Conservation (phyloP, 768 basidiomycete genomes). For the Tylopilus sp. region DNA sequence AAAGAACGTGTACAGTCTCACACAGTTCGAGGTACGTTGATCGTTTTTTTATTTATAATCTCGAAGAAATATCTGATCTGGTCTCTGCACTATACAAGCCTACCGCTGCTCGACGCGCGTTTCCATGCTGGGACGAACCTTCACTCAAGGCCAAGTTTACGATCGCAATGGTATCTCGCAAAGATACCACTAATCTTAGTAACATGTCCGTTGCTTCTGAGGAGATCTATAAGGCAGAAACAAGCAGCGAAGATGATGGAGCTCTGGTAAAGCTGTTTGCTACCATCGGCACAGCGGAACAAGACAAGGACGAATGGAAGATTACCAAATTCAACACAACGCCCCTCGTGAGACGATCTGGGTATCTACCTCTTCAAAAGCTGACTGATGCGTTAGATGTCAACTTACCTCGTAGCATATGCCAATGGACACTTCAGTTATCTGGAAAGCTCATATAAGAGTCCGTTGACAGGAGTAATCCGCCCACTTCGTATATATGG, state of each 20-base stretch:
- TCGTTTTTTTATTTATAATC: background rate
- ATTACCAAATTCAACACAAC: constrained; percentile 78
- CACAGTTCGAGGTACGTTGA: constrained; percentile 76
- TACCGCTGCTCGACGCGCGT: constrained; percentile 77
- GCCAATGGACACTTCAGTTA: constrained; percentile 78
- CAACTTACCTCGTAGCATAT: constrained; percentile 84
- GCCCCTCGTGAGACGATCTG: constrained; percentile 49
- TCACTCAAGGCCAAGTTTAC: constrained; percentile 80
- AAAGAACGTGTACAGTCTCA: constrained; percentile 69
- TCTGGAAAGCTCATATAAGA: constrained; percentile 71
- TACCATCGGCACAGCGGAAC: constrained; percentile 35
- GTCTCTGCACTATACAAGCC: constrained; percentile 44
- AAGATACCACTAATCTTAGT: constrained; percentile 70
- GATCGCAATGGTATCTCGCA: constrained; percentile 76
- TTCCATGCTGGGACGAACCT: constrained; percentile 95
- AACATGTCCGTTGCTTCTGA: constrained; percentile 84
- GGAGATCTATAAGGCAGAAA: constrained; percentile 38
- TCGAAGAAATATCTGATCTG: background rate
- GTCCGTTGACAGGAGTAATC: constrained; percentile 75
- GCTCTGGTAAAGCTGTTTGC: constrained; percentile 43
- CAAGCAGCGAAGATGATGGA: constrained; percentile 27
- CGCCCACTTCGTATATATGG: constrained; percentile 85
- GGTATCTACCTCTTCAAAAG: background rate
- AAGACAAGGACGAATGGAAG: constrained; percentile 58
- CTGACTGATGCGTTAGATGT: constrained; percentile 47